phyloP scores from a whole-genome alignment of 306 rosid genomes.

The Prunus dulcis region DNA sequence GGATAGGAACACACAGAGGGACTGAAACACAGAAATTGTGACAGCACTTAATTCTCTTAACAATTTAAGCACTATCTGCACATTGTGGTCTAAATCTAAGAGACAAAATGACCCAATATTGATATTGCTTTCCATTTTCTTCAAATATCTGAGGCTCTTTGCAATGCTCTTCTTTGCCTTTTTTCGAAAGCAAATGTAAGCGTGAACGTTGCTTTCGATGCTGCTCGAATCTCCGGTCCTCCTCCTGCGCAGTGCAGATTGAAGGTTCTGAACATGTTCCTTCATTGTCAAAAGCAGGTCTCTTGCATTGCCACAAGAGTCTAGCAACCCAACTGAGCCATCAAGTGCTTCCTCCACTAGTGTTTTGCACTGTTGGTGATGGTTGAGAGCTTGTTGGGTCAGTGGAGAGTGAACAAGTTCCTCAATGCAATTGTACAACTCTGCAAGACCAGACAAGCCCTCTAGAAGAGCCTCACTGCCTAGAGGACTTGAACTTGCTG shows the following conservation, averaged over 20 bases:
- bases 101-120: slow-evolving; percentile 18
- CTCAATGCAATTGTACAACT: slow-evolving; percentile 53
- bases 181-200: slow-evolving; percentile 51
- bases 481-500: slow-evolving; percentile 16
- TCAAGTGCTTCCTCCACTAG: slow-evolving; percentile 49
- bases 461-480: slow-evolving; percentile 42
- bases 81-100: slow-evolving; percentile 34
- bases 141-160: slow-evolving; percentile 38
- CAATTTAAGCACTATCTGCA: slow-evolving; percentile 28
- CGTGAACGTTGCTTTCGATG: slow-evolving; percentile 43
- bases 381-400: slow-evolving; percentile 45
- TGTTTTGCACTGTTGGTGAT: slow-evolving; percentile 32
- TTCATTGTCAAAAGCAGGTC: slow-evolving; percentile 41
- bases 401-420: slow-evolving; percentile 51
- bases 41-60: slow-evolving; percentile 48
- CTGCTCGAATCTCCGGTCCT: slow-evolving; percentile 39
- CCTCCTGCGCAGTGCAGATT: slow-evolving; percentile 60
- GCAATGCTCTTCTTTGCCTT: slow-evolving; percentile 53
- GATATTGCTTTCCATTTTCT: slow-evolving; percentile 47
- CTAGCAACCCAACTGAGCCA: slow-evolving; percentile 48
- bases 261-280: slow-evolving; percentile 44
- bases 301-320: slow-evolving; percentile 51
- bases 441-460: slow-evolving; percentile 54
- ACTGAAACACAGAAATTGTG: slow-evolving; percentile 43
- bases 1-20: slow-evolving; percentile 47